Base-by-base conservation (phyloP, 192 early-diverging fungal genomes). In the Coemansia brasiliensis region DNA sequence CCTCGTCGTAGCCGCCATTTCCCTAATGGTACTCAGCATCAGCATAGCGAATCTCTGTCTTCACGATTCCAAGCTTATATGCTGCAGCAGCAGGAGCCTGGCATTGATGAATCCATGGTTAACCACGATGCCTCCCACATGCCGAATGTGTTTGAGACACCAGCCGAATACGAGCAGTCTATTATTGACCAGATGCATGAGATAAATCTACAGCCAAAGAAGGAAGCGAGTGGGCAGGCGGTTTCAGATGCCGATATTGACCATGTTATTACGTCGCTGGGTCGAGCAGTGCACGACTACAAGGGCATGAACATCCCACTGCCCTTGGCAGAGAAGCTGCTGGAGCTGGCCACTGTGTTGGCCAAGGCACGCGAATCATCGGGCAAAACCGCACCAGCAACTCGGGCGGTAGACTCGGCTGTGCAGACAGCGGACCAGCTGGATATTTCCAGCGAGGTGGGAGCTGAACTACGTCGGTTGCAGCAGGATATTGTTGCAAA, bases 321-420 rank as follows among this genome's bases (percentile, higher is more conserved):
- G 18, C 46, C 72, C 27, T 41, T 74, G 37, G 60, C 61, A 1
- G 72, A 74, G 17, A 63, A 68, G 61, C 61, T 74, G 13, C 41
- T 64, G 1, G 72, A 67, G 39, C 52, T 74, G 42, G 64, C 64
- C 0, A 21, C 65, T 1, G 21, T 52, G 5, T 40, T 74, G 37
- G 61, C 65, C 4, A 39, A 18, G 51, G 20, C 17, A 18, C 16
- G 40, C 29, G 15, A 42, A 12, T 42, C 40, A 7, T 18, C 40
- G 40, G 15, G 40, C 17, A 29, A 29, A 29, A 29, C 5, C 13
- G 40, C 40, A 12, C 17, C 40, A 8, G 46, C 48, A 9, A 16
- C 52, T n/a, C 45, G 29, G 16, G 52, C 51, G 1, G 52, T 40
- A 21, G 58, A 55, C 39, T 50, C 48, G 46, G 57, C 58, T 0